Evolutionary conservation across 75 land plant species (phyloP).

Genomic region (Pinus tabuliformis): DNA sequence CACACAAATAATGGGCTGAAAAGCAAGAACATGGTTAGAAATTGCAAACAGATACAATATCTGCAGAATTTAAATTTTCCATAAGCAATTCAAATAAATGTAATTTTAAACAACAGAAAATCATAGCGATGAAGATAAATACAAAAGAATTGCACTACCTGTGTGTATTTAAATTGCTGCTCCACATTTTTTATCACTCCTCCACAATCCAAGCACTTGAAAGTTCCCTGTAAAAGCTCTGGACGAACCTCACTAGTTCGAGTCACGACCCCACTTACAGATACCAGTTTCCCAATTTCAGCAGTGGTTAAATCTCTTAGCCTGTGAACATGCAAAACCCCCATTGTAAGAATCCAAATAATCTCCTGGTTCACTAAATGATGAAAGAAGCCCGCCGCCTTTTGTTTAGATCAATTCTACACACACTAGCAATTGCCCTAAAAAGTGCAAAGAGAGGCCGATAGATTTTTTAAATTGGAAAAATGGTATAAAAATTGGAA

Average conservation of each 20-base stretch:
- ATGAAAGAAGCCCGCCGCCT: no score
- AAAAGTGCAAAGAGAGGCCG: no score
- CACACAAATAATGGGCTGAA: conserved; percentile 81
- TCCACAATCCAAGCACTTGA: conserved; percentile 94
- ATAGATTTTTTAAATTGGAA: no score
- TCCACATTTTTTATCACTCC: conserved; percentile 77
- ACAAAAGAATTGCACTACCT: conserved; percentile 38
- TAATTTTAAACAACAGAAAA: not conserved
- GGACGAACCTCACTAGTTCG: conserved; percentile 98
- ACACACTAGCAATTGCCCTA: no score
- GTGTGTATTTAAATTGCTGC: conserved; percentile 97
- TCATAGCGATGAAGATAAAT: not conserved
- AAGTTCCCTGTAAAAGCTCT: conserved; percentile 87
- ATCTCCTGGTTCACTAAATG: no score
- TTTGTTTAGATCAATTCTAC: no score
- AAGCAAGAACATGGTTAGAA: not conserved
- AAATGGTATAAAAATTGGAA: no score
- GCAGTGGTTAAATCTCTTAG: conserved; percentile 78
- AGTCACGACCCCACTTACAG: conserved; percentile 96
- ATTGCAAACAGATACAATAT: no score
- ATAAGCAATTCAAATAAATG: no score
- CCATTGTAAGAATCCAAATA: no score
- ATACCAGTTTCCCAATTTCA: conserved; percentile 83
- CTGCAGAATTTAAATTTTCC: no score
- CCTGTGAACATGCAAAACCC: conserved; percentile 24